Percentiles rank a stretch among this genome's conserved stretches.
These are phyloP conservation scores for Botrytis porri DNA, from an alignment of 2,329 filamentous ascomycete genomes.

Conservation along the genomic window DNA sequence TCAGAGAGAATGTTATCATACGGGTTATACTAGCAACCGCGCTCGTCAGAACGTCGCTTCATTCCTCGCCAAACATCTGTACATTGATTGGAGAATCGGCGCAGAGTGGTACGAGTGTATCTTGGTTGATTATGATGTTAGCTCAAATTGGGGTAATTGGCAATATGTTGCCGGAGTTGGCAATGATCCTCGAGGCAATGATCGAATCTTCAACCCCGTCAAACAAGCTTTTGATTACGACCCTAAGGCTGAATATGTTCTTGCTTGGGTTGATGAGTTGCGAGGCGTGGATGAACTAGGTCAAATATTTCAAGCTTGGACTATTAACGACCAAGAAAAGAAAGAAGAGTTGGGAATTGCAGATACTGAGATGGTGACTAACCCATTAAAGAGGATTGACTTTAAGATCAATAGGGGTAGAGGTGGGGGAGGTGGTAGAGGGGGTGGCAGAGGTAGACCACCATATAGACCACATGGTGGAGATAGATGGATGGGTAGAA, in stretches of 20 bases:
- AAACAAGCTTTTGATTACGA: slow-evolving; percentile 81
- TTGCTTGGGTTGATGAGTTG: slow-evolving; percentile 71
- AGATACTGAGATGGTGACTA: slow-evolving; percentile 62
- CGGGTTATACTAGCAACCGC: slow-evolving; percentile 75
- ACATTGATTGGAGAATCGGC: slow-evolving; percentile 75
- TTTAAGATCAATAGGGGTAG: slow-evolving; percentile 50
- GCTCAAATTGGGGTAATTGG: slow-evolving; percentile 80
- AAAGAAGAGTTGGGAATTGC: slow-evolving; percentile 55
- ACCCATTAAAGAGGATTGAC: slow-evolving; percentile 63
- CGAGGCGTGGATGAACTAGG: slow-evolving; percentile 45
- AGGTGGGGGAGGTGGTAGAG: slow-evolving; percentile 17
- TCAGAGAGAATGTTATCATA: slow-evolving; percentile 69
- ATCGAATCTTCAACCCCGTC: slow-evolving; percentile 74
- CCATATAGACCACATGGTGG: slow-evolving; percentile 8
- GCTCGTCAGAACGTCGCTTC: slow-evolving; percentile 74
- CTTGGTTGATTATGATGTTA: slow-evolving; percentile 72
- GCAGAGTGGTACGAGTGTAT: slow-evolving; percentile 80
- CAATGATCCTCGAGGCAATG: slow-evolving; percentile 69
- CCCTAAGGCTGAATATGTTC: slow-evolving; percentile 63
- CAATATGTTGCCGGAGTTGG: slow-evolving; percentile 78
- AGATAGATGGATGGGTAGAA: slow-evolving; percentile 14
- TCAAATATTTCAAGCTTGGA: slow-evolving; percentile 69
- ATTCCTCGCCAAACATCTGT: slow-evolving; percentile 69
- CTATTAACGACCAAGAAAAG: slow-evolving; percentile 53
- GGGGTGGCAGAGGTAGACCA: slow-evolving; percentile 15